phyloP scores from a whole-genome alignment of 306 rosid species.

The Boehmeria nivea region DNA sequence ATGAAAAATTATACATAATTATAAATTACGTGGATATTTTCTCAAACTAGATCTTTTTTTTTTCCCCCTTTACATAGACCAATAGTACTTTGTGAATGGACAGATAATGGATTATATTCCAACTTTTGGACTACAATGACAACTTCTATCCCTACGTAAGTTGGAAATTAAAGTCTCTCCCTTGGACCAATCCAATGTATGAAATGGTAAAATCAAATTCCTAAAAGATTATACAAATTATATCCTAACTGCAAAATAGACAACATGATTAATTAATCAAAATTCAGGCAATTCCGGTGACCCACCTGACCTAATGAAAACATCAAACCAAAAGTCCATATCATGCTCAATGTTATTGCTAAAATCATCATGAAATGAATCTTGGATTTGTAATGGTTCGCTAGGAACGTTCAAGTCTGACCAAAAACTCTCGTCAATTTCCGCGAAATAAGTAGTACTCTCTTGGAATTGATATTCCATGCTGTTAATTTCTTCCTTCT shows the following conservation, averaged over 20 bases:
- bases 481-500: constrained; percentile 6
- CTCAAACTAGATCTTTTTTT: too few species aligned
- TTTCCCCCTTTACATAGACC: too few species aligned
- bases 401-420: constrained; percentile 27
- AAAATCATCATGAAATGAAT: constrained; percentile 22
- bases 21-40: too few species aligned
- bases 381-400: constrained; percentile 17
- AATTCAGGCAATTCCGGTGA: constrained; percentile 46
- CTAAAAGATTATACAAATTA: not conserved
- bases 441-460: constrained; percentile 20
- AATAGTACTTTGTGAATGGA: constrained; percentile 22
- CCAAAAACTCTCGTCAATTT: constrained; percentile 63
- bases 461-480: constrained; percentile 24
- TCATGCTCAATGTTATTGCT: constrained; percentile 37
- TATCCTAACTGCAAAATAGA: not conserved
- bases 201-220: not conserved
- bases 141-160: constrained; percentile 16
- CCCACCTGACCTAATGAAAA: constrained; percentile 53
- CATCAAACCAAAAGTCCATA: constrained; percentile 82
- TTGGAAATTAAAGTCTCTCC: constrained; percentile 17
- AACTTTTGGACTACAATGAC: constrained; percentile 10
- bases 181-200: constrained; percentile 18
- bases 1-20: too few species aligned
- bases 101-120: not conserved
- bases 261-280: constrained; percentile 14